Evolutionary conservation across 164 flowering plant genomes (phyloP), one percentile per base, ranked within the genome.

Genomic region (Aristolochia californica): DNA sequence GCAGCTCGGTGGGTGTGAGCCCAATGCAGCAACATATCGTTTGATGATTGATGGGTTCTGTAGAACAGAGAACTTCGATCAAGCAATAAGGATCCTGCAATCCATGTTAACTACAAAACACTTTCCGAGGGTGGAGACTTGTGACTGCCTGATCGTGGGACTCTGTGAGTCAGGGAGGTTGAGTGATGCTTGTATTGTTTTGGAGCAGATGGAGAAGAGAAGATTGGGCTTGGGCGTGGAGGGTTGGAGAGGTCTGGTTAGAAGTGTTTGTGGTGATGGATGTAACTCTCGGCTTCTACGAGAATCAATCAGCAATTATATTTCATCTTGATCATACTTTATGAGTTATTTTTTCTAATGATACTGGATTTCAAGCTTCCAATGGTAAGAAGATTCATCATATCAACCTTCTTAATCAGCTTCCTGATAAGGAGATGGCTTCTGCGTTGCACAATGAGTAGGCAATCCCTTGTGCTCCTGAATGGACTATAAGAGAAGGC

Each of bases 41-140:
- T 87, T 76, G 85, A 71, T 87, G 85, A 79, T 83, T 63, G 98
- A 88, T 72, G 94, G 93, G 20, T 85, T 88, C 61, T 82, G 89
- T 50, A 64, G n/a, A 61, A 61, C 66, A 38, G 72, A 69, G 66
- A 87, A 88, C 51, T 88, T 79, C 62, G 83, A 77, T 40, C 74
- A 72, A 20, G 89, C 77, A 58, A 50, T 83, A 72, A 75, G 77
- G 64, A 76, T 88, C 61, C 70, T 93, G 63, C 79, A 61, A 66
- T 82, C 81, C 15, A 88, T 87, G 96, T 58, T 87, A 62, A 20
- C 59, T 21, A 75, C 78, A 53, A 69, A 69, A 50, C 91, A 84
- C 68, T 75, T 63, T 45, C 93, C 96, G 0, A 81, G 76, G 5
- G 22, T 49, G n/a, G 80, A 82, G 59, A 80, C 89, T 0, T 80